These are phyloP conservation scores for Pluteus cervinus DNA, from an alignment of 768 basidiomycete species.

Conservation along the genomic window DNA sequence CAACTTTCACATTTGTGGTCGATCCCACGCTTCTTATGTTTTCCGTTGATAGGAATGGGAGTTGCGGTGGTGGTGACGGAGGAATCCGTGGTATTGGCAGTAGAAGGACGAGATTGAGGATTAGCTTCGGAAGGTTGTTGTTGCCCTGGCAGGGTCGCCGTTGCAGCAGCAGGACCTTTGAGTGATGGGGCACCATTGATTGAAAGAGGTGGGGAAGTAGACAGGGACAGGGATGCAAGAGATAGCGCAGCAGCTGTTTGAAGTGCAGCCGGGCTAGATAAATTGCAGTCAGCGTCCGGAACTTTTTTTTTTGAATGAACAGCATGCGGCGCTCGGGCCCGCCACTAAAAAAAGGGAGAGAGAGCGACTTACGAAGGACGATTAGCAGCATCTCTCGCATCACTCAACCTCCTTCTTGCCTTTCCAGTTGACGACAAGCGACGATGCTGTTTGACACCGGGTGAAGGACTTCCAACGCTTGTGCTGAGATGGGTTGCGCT, in stretches of 20 bases:
- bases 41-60: constrained; percentile 33
- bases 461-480: constrained; percentile 14
- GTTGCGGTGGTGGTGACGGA: constrained; percentile 15
- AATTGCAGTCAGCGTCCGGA: constrained; percentile 5
- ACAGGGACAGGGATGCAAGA: constrained; percentile 37
- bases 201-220: constrained; percentile 28
- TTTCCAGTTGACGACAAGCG: constrained; percentile 68
- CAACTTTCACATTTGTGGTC: constrained; percentile 93
- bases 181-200: constrained; percentile 6
- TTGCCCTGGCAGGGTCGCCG: neutral
- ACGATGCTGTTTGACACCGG: constrained; percentile 48
- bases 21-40: constrained; percentile 73
- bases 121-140: neutral
- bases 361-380: constrained; percentile 60
- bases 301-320: constrained; percentile 5
- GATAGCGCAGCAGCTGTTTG: constrained; percentile 33
- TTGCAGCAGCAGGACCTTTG: neutral
- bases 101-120: constrained; percentile 2
- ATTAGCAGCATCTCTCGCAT: constrained; percentile 71
- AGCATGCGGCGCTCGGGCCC: constrained; percentile 6
- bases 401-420: constrained; percentile 65
- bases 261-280: constrained; percentile 24
- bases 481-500: constrained; percentile 19
- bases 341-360: constrained; percentile 7
- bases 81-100: constrained; percentile 11